Evolutionary conservation across 2,329 filamentous ascomycete genomes (phyloP).

Genomic region (Colletotrichum sp.): DNA sequence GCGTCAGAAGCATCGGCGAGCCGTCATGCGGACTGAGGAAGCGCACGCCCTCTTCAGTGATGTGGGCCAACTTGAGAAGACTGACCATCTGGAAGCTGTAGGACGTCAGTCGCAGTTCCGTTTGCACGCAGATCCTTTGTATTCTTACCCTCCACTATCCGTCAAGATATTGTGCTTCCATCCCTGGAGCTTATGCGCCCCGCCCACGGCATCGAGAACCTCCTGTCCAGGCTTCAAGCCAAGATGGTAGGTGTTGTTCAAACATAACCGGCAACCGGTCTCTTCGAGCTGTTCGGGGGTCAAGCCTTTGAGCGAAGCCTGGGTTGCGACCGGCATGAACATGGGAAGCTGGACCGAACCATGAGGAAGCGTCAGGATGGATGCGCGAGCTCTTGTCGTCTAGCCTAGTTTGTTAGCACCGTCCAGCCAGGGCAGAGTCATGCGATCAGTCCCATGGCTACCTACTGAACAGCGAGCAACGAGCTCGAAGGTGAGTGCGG

Average conservation of each 20-base stretch:
- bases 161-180: conserved; percentile 97
- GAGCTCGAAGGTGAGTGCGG: conserved; percentile 80
- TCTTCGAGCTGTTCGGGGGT: conserved; percentile 92
- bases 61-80: conserved; percentile 86
- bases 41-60: conserved; percentile 94
- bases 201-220: conserved; percentile 84
- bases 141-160: conserved; percentile 70
- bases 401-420: conserved; percentile 39
- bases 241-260: conserved; percentile 98
- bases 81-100: conserved; percentile 99
- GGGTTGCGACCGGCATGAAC: conserved; percentile 98
- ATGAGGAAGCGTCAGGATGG: conserved; percentile 87
- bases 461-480: conserved; percentile 81
- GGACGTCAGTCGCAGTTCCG: conserved; percentile 2
- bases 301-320: conserved; percentile 92
- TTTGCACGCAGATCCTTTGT: not conserved
- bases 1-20: conserved; percentile 93
- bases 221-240: conserved; percentile 94
- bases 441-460: conserved; percentile 3
- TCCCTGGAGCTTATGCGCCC: conserved; percentile 92
- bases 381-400: conserved; percentile 94
- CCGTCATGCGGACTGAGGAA: conserved; percentile 98
- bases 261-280: conserved; percentile 85
- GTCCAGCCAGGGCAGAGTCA: not conserved
- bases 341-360: conserved; percentile 88